A percentile compares a stretch with the other conserved stretches of the same genome.
Evolutionary conservation across 345 rosid species (phyloP).

Genomic region (Theobroma cacao): DNA sequence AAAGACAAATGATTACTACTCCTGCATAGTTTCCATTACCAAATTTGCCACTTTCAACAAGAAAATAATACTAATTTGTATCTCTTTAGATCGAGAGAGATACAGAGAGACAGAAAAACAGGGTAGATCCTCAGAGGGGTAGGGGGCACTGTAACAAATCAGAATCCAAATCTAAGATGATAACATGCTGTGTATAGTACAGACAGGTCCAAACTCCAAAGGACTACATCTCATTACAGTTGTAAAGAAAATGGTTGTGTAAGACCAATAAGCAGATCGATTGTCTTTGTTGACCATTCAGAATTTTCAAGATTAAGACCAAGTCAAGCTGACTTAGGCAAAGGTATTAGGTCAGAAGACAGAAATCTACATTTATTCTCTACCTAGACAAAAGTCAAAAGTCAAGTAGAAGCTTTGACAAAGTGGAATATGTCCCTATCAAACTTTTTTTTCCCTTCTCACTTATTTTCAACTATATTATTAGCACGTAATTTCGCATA

Average conservation of each 20-base stretch:
- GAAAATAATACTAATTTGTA: background rate
- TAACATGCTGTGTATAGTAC: background rate
- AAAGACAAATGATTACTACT: background rate
- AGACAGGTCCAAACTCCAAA: background rate
- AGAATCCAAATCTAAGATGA: background rate
- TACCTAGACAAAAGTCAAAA: slow-evolving; percentile 9
- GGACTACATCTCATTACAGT: too few species aligned
- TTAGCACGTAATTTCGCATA: background rate
- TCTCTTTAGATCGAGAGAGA: background rate
- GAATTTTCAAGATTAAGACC: slow-evolving; percentile 4
- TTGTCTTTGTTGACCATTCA: background rate
- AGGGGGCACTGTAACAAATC: background rate
- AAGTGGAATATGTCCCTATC: slow-evolving; percentile 16
- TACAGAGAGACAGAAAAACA: background rate
- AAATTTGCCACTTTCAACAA: background rate
- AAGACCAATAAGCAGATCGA: background rate
- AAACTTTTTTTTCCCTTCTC: background rate
- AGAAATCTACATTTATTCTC: background rate
- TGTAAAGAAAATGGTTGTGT: background rate
- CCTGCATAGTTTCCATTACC: background rate
- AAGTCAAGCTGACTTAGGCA: slow-evolving; percentile 31
- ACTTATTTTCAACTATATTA: background rate
- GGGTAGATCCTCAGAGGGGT: background rate
- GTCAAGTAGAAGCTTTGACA: slow-evolving; percentile 33
- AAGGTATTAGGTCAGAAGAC: background rate